Conservation (phyloP, 2,329 filamentous ascomycete species). For the Fonsecaea erecta region DNA sequence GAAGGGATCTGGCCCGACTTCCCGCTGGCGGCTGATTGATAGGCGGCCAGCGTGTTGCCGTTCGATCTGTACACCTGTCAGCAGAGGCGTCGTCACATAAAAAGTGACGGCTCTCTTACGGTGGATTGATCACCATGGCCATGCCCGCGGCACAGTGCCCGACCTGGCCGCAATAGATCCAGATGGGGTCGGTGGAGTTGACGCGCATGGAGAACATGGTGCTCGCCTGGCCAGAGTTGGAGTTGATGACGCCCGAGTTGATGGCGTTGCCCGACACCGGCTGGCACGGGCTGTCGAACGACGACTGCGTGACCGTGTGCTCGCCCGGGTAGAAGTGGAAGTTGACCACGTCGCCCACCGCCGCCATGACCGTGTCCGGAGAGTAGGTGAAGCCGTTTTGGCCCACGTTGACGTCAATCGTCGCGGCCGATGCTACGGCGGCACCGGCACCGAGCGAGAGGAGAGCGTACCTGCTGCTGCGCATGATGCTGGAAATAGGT, state of each 20-base stretch:
- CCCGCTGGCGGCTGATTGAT: conserved; percentile 14
- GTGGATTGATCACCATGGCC: conserved; percentile 57
- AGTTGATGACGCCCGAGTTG: conserved; percentile 51
- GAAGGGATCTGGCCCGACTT: conserved; percentile 5
- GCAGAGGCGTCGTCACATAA: neutral
- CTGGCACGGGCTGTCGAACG: conserved; percentile 56
- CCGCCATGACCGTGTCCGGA: conserved; percentile 51
- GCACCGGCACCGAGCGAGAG: conserved; percentile 16
- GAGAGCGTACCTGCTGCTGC: conserved; percentile 14
- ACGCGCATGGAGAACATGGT: conserved; percentile 52
- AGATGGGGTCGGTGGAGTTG: conserved; percentile 52
- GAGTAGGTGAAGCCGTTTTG: conserved; percentile 47
- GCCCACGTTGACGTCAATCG: conserved; percentile 26
- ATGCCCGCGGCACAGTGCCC: conserved; percentile 58
- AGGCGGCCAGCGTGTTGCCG: conserved; percentile 13
- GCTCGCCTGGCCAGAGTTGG: conserved; percentile 14
- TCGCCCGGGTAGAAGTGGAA: conserved; percentile 59
- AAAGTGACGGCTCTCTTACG: conserved; percentile 36
- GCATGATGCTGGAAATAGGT: conserved; percentile 10
- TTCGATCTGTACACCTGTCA: neutral
- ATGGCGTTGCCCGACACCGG: conserved; percentile 44
- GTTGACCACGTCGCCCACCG: conserved; percentile 54
- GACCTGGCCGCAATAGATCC: conserved; percentile 56
- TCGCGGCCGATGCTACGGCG: conserved; percentile 1
- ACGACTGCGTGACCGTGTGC: conserved; percentile 56